Percentiles rank a stretch among this genome's conserved stretches.
Evolutionary conservation across 768 basidiomycete genomes (phyloP).

Genomic region (Phlebiopsis gigantea): DNA sequence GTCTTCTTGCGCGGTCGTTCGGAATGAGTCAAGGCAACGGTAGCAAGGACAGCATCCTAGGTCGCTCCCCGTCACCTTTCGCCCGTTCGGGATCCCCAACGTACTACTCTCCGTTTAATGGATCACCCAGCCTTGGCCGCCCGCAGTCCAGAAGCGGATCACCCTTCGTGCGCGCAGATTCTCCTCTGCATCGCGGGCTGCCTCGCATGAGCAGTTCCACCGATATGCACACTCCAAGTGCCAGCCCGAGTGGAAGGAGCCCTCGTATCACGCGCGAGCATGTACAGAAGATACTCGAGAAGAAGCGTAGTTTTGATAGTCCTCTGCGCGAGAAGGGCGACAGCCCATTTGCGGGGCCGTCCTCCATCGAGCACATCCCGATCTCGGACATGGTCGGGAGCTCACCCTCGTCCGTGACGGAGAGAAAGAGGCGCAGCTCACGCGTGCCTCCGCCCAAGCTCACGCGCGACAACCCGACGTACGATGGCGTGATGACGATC

Average conservation of each 20-base stretch:
- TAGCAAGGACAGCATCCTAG: constrained; percentile 7
- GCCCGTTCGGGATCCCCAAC: constrained; percentile 5
- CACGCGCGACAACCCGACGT: constrained; percentile 21
- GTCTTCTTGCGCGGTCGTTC: not conserved
- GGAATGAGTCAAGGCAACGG: constrained; percentile 2
- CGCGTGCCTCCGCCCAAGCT: constrained; percentile 13
- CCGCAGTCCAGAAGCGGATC: constrained; percentile 12
- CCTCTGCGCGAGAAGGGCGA: constrained; percentile 22
- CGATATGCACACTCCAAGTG: constrained; percentile 13
- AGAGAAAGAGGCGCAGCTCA: not conserved
- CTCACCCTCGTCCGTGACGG: not conserved
- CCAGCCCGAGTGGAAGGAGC: constrained; percentile 24
- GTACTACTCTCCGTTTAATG: constrained; percentile 10
- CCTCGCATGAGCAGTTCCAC: constrained; percentile 16
- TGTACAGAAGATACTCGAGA: constrained; percentile 43
- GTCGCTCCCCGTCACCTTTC: constrained; percentile 6
- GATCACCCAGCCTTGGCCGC: constrained; percentile 7
- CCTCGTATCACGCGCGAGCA: constrained; percentile 50
- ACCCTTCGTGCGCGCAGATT: constrained; percentile 9
- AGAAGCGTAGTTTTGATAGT: constrained; percentile 40
- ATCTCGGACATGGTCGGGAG: not conserved
- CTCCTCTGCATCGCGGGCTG: not conserved
- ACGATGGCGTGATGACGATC: constrained; percentile 30
- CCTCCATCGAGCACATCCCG: not conserved
- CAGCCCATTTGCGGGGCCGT: not conserved